Evolutionary conservation across 2,329 filamentous ascomycete genomes (phyloP), one percentile per base, ranked within the genome.

Genomic region (Epichloe hybrida): DNA sequence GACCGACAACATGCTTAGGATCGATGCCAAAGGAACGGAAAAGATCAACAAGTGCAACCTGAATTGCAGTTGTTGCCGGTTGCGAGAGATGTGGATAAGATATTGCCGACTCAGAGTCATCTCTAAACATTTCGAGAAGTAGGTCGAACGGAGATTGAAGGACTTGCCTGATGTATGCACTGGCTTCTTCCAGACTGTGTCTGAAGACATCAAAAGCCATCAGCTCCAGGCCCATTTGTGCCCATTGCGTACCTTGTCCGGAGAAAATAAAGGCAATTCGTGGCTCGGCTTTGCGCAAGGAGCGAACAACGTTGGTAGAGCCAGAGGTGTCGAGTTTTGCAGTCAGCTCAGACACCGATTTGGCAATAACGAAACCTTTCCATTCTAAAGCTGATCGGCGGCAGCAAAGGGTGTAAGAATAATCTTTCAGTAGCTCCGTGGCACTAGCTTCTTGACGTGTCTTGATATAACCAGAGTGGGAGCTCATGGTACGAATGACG

Each of bases 321-420:
- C 60, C 55, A 12, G 57, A 36, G 12, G 23, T 45, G 12, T 55
- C 43, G 35, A 70, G 56, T 27, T 66, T 62, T 1, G 44, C 38
- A 8, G 56, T 43, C 4, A 76, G 64, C 3, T 70, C 64, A 1
- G 56, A 46, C 1, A 53, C 49, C 3, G 65, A 67, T 9, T 55
- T 58, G 4, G 71, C 69, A 35, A 71, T 61, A 3, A 70, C 54
- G 3, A 65, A 64, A 3, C 62, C 55, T 49, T 66, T 73, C 69
- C 70, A 75, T 50, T 71, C 67, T 13, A 75, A 54, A 6, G 55
- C 61, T 0, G 73, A 74, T 13, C 73, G 68, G 3, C 73, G 71
- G 37, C 65, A 69, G 23, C 60, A 63, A 15, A 75, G 61, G 1
- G 73, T 76, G 54, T 75, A 75, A 3, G 72, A 65, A 46, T 74